phyloP scores from a whole-genome alignment of 495 filamentous ascomycete species.

The Saxispiralis lemnorum region DNA sequence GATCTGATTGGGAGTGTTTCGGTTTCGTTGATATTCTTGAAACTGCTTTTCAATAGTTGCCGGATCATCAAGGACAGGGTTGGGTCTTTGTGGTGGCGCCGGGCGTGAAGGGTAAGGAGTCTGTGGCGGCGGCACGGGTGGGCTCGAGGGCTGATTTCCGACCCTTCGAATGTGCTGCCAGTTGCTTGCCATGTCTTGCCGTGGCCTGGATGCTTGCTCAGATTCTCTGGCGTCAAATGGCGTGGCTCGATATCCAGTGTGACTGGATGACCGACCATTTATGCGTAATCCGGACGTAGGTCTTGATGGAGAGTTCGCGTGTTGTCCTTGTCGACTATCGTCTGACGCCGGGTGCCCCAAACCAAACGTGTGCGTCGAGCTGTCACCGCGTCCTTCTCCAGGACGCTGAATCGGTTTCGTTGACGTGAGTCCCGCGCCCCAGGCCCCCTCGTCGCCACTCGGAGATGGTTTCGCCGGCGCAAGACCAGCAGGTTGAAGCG shows the following conservation, averaged over 20 bases:
- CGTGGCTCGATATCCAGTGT: constrained; percentile 6
- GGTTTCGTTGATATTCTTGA: constrained; percentile 3
- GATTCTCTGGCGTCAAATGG: constrained; percentile 3
- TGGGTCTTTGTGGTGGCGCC: background rate
- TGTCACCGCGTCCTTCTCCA: too few relatives aligned
- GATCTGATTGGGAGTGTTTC: background rate
- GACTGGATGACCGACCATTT: background rate
- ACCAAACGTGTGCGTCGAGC: too few relatives aligned
- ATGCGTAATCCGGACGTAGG: background rate
- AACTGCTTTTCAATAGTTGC: constrained; percentile 9
- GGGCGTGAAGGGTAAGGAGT: background rate
- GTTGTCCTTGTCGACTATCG: too few relatives aligned
- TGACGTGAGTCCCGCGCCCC: too few relatives aligned
- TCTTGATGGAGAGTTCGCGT: too few relatives aligned
- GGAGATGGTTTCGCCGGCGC: too few relatives aligned
- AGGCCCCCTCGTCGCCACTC: too few relatives aligned
- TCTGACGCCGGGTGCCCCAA: too few relatives aligned
- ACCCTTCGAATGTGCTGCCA: constrained; percentile 12
- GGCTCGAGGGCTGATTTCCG: too few relatives aligned
- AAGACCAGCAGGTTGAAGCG: too few relatives aligned
- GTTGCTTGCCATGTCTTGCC: background rate
- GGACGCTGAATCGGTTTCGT: too few relatives aligned
- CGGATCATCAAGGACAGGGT: background rate
- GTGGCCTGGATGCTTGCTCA: background rate
- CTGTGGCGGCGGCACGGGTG: background rate